Base-by-base conservation (phyloP, 140 eudicot species). In the Anethum foeniculum region DNA sequence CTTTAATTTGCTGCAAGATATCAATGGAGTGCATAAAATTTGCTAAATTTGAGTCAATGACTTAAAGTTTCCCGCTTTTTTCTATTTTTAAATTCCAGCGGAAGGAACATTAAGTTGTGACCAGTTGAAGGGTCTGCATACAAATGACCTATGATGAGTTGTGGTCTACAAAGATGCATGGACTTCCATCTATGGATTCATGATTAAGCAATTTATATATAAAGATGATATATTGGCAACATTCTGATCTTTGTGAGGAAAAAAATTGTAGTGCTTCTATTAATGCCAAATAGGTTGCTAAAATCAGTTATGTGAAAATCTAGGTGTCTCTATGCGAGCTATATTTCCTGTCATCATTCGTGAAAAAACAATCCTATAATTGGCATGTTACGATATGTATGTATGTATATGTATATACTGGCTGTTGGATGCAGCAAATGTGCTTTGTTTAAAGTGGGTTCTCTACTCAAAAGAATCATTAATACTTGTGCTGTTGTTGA, bases 401-500 rank as follows among this genome's bases (percentile, higher is more conserved):
- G 38, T 34, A 34, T 34, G 38, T 34, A 34, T 34, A 34, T 34
- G 38, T 34, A 34, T 34, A 34, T 34, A 34, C 3, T 34, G 41
- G 77, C 27, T 32, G 47, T 71, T 71, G 36, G 48, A 39, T 74
- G 58, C 16, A 74, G 16, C 51, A 14, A 4, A 67, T 23, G 23
- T 15, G 64, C 39, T 23, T 44, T 36, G 6, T 21, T 65, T 46
- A 32, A 36, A 28, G 39, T 43, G 48, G 30, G 15, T 44, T 18
- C 2, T 52, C 36, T 80, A 80, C 46, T 49, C 7, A 32, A 25
- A 49, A 64, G 27, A 27, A 23, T 43, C 46, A 71, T 52, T 79
- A 36, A 52, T 69, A 71, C 38, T 62, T 39, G 30, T 36, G 77
- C 65, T 58, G 39, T 56, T 85, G 80, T 48, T 47, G 74, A 68